These are phyloP conservation scores for Aspergillus terreus DNA, from an alignment of 2,329 filamentous ascomycete genomes.

Conservation along the genomic window DNA sequence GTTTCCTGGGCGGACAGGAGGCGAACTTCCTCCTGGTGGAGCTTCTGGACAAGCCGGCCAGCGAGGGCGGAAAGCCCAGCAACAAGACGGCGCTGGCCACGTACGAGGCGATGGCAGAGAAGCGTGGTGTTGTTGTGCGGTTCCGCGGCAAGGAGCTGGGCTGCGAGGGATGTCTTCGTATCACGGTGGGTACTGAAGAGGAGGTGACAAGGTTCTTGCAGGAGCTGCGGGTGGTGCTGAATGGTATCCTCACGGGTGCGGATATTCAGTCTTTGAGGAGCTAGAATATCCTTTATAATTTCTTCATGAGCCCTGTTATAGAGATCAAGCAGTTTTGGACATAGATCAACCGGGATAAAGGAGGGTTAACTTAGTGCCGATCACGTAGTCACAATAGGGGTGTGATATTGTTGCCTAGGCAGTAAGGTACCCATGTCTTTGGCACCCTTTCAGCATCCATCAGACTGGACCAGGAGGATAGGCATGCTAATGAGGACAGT, in stretches of 20 bases:
- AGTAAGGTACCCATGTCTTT: no score
- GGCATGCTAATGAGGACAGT: no score
- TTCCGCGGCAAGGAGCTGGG: conserved; percentile 92
- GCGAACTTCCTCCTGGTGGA: conserved; percentile 92
- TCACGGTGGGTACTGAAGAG: conserved; percentile 85
- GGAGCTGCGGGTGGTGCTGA: conserved; percentile 57
- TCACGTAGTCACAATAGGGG: background rate
- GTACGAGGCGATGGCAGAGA: conserved; percentile 81
- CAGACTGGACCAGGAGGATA: no score
- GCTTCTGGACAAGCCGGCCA: conserved; percentile 63
- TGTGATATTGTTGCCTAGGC: background rate
- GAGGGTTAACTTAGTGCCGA: no score
- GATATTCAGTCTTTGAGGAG: conserved; percentile 21
- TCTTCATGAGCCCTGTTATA: background rate
- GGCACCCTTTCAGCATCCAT: no score
- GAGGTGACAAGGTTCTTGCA: conserved; percentile 77
- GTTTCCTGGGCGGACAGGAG: conserved; percentile 72
- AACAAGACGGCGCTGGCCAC: conserved; percentile 74
- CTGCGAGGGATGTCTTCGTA: conserved; percentile 81
- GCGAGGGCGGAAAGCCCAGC: conserved; percentile 64
- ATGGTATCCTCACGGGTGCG: conserved; percentile 44
- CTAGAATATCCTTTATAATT: background rate
- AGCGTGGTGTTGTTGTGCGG: conserved; percentile 82
- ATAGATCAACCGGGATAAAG: no score
- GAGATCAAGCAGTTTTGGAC: no score